Percentiles rank a stretch among this genome's conserved stretches.
These are phyloP conservation scores for Xanthoparmelia taractica DNA, from an alignment of 495 filamentous ascomycete species.

Conservation along the genomic window DNA sequence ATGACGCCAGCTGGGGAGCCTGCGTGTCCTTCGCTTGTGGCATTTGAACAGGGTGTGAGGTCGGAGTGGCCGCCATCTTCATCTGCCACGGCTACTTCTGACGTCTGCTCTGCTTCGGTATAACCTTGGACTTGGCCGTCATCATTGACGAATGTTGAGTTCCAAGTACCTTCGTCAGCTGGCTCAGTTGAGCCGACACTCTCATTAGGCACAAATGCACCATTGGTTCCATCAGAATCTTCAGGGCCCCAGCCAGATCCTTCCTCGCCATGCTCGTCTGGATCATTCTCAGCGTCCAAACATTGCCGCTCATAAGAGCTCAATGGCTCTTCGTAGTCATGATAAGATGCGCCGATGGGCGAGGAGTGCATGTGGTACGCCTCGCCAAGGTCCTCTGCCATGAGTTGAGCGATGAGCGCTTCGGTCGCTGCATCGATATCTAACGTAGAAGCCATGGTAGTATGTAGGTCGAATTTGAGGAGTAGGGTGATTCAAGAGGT, in stretches of 20 bases:
- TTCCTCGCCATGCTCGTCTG: neutral
- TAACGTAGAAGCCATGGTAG: conserved; percentile 1
- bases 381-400: conserved; percentile 13
- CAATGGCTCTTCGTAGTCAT: conserved; percentile 16
- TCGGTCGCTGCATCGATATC: conserved; percentile 15
- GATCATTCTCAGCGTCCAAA: neutral
- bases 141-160: neutral
- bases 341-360: conserved; percentile 7
- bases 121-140: neutral
- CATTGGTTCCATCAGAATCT: neutral
- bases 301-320: conserved; percentile 13
- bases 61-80: neutral
- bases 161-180: neutral
- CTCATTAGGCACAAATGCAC: neutral
- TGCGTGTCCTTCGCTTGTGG: neutral
- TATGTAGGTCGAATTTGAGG: neutral
- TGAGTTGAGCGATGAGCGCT: conserved; percentile 16
- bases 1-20: neutral
- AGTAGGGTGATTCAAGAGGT: neutral
- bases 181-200: neutral
- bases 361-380: neutral
- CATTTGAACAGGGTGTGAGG: neutral
- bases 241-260: neutral
- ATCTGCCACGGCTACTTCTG: neutral
- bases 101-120: neutral